phyloP scores from a whole-genome alignment of 1,139 yeast species.

The Chernovozyma sophiae-reginae region DNA sequence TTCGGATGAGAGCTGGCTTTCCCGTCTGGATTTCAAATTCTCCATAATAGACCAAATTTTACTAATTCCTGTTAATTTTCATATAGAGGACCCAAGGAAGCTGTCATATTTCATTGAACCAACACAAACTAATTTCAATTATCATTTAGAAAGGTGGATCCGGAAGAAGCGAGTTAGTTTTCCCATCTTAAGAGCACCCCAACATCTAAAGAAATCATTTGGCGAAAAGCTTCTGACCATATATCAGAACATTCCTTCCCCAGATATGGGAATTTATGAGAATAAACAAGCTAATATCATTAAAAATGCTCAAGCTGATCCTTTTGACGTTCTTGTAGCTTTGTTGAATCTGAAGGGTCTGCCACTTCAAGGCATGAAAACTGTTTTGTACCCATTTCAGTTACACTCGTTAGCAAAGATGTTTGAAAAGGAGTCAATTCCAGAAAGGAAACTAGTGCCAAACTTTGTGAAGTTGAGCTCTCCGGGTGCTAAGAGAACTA shows the following conservation, averaged over 20 bases:
- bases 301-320: not conserved
- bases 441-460: slow-evolving; percentile 37
- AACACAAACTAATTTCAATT: slow-evolving; percentile 5
- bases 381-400: slow-evolving; percentile 55
- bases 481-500: slow-evolving; percentile 11
- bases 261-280: slow-evolving; percentile 1
- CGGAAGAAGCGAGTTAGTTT: not conserved
- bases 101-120: not conserved
- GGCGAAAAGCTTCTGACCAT: slow-evolving; percentile 3
- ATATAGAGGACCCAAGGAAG: not conserved
- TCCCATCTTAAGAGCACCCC: not conserved
- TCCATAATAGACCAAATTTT: not conserved
- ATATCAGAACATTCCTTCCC: slow-evolving; percentile 7
- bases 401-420: slow-evolving; percentile 53
- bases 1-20: slow-evolving; percentile 18
- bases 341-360: not conserved
- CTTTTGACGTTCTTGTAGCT: not conserved
- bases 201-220: not conserved
- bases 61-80: slow-evolving; percentile 2
- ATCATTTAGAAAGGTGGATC: slow-evolving; percentile 4
- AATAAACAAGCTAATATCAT: not conserved
- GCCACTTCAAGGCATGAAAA: slow-evolving; percentile 44
- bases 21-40: not conserved
- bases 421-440: slow-evolving; percentile 48
- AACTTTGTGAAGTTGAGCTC: slow-evolving; percentile 30